Base-by-base conservation (phyloP, 1,284 basidiomycete species). In the Mycosarcoma mackinlayi region DNA sequence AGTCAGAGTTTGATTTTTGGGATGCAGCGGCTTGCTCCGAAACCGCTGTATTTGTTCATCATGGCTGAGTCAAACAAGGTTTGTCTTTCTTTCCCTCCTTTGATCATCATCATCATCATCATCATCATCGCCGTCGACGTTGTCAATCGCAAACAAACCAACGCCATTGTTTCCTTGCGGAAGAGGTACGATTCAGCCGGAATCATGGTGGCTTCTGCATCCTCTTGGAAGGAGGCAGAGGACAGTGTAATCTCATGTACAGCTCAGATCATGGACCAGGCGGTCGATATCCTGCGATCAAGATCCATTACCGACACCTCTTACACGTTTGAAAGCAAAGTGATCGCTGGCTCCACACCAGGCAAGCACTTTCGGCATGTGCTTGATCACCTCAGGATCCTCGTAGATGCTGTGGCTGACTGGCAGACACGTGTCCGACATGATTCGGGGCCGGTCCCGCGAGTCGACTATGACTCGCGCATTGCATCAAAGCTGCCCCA, bases 361-460 rank as follows among this genome's bases (percentile, higher is more conserved):
- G 77, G 77, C 34, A 76, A 75, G 52, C 77, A 79, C 46, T 56
- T 79, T 18, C 57, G 77, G 37, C 77, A 79, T 25, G 75, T 76
- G 11, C 62, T 75, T 31, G 76, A 78, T 34, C 76, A 78, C 30
- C 59, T 72, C 24, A 56, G 76, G 3, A 73, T 78, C 48, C 52
- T 78, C 11, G 38, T 69, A 9, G 75, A 77, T n/a, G 52, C 66
- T 8, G 50, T 77, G 38, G 46, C 60, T 25, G 33, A 52, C n/a
- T 70, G 67, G 67, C 51, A 67, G 25, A 31, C 18, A 10, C 41
- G 45, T 18, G 8, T 41, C 52, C 14, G 34, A 10, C n/a, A 31
- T 33, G 40, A 54, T 11, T 6, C 48, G 6, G 23, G 19, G 25
- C 18, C 41, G 4, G 38, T 67, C 9, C 41, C 66, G 4, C 33